Evolutionary conservation across 2,329 filamentous ascomycete genomes (phyloP), one percentile per base, ranked within the genome.

Genomic region (Pseudovirgaria hyperparasitica): DNA sequence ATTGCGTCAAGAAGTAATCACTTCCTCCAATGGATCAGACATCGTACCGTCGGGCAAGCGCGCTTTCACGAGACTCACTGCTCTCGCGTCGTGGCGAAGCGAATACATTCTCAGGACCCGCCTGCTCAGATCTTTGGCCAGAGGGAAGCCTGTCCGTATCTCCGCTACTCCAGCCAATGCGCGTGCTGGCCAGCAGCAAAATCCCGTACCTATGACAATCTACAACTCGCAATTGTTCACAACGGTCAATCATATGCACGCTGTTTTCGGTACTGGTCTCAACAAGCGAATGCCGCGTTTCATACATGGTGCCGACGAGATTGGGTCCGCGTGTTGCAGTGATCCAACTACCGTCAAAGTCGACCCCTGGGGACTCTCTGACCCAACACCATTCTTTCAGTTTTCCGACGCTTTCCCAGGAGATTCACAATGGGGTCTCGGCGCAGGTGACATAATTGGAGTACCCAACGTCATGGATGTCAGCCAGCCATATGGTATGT

Each of bases 31-130:
- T n/a, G n/a, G n/a, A n/a, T n/a, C n/a, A n/a, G 50, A 56, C 12
- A 36, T 35, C 20, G 60, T 85, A 23, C 70, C 72, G 16, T 77
- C 79, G 1, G 80, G 90, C 45, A 70, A 72, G 40, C 79, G 85
- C 23, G 70, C 73, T 37, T 98, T 96, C 45, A 72, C 81, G 10
- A 74, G 86, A 22, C 65, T 98, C 29, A 92, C 82, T 7, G 67
- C 75, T 4, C 58, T 86, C 34, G 80, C 85, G n/a, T 90, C 86
- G 6, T 96, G 90, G 87, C 72, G 87, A 40, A 94, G 82, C 54
- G 90, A 98, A 53, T 98, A 96, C 45, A 78, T 96, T 25, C 59
- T 93, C 30, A 71, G 90, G 24, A 94, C 85, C 2, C 72, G 82
- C 24, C 67, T 96, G 27, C 60, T 96, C 27, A 72, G 85, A 23